Evolutionary conservation across 1,139 yeast species (phyloP).

Genomic region (Nakaseomyces kungkrabaensis): DNA sequence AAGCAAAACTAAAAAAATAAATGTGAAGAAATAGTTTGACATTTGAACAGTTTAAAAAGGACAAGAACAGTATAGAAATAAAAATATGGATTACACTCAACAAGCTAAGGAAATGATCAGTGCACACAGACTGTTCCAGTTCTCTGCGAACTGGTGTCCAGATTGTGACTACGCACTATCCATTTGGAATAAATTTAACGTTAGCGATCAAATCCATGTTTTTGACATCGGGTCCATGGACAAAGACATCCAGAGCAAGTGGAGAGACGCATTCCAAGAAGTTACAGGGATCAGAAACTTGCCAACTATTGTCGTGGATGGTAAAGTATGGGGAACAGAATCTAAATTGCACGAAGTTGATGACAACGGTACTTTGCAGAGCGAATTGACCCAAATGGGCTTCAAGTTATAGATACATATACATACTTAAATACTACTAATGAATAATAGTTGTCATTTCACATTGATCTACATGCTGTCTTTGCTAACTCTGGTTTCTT

Average conservation of each 20-base stretch:
- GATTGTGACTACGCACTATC: slow-evolving; percentile 57
- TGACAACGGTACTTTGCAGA: slow-evolving; percentile 35
- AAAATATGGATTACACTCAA: background rate
- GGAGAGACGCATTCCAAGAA: slow-evolving; percentile 52
- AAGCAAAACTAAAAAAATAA: background rate
- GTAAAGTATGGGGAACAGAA: slow-evolving; percentile 54
- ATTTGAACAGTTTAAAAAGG: too few relatives aligned
- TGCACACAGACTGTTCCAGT: slow-evolving; percentile 42
- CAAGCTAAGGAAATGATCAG: slow-evolving; percentile 39
- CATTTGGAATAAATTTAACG: slow-evolving; percentile 44
- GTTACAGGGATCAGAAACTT: slow-evolving; percentile 61
- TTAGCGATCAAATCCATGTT: slow-evolving; percentile 39
- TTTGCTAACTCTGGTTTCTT: too few relatives aligned
- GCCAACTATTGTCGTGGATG: slow-evolving; percentile 59
- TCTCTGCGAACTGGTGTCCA: slow-evolving; percentile 70
- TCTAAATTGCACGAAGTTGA: slow-evolving; percentile 40
- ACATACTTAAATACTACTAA: background rate
- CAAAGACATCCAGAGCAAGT: slow-evolving; percentile 41
- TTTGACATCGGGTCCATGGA: slow-evolving; percentile 53
- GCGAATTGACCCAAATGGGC: slow-evolving; percentile 37
- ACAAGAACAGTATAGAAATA: background rate
- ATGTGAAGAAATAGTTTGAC: too few relatives aligned
- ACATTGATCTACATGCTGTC: too few relatives aligned
- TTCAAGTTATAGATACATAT: background rate
- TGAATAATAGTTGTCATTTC: too few relatives aligned